Conservation (phyloP, 2,329 filamentous ascomycete species). For the Boeremia lycopersici region DNA sequence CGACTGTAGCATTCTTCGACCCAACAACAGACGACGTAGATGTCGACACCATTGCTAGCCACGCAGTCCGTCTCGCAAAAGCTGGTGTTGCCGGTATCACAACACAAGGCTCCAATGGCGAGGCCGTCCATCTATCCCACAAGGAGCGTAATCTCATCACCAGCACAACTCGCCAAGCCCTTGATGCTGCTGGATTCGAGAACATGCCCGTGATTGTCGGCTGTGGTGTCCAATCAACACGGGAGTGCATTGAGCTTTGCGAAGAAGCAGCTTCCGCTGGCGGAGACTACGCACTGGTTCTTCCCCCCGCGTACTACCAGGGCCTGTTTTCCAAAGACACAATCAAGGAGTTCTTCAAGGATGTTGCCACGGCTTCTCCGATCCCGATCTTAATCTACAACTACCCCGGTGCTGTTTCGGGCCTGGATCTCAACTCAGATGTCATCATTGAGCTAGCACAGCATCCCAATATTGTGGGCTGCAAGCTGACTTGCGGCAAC, state of each 20-base stretch:
- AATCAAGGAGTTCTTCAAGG: slow-evolving; percentile 67
- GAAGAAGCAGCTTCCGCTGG: slow-evolving; percentile 71
- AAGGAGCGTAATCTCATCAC: slow-evolving; percentile 73
- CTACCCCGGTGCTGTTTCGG: slow-evolving; percentile 68
- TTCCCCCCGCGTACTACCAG: slow-evolving; percentile 79
- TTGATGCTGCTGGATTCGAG: slow-evolving; percentile 69
- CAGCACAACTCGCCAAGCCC: slow-evolving; percentile 69
- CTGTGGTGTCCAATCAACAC: slow-evolving; percentile 73
- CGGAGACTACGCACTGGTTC: slow-evolving; percentile 75
- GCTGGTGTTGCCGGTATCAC: slow-evolving; percentile 76
- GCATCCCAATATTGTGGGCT: slow-evolving; percentile 70
- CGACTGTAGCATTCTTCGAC: slow-evolving; percentile 54
- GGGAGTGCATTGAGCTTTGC: slow-evolving; percentile 74
- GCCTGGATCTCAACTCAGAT: slow-evolving; percentile 69
- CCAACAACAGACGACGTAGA: slow-evolving; percentile 50
- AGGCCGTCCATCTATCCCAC: slow-evolving; percentile 78
- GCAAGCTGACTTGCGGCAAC: slow-evolving; percentile 73
- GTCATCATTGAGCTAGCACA: slow-evolving; percentile 63
- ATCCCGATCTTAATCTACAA: slow-evolving; percentile 74
- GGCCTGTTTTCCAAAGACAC: slow-evolving; percentile 66
- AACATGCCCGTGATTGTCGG: slow-evolving; percentile 77
- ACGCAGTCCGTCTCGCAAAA: slow-evolving; percentile 71
- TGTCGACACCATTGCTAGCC: slow-evolving; percentile 47
- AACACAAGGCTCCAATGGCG: slow-evolving; percentile 81
- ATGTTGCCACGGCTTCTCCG: slow-evolving; percentile 66